These are phyloP conservation scores for Discostella pseudostelligera DNA, from an alignment of 108 stramenopile species.

Conservation along the genomic window DNA sequence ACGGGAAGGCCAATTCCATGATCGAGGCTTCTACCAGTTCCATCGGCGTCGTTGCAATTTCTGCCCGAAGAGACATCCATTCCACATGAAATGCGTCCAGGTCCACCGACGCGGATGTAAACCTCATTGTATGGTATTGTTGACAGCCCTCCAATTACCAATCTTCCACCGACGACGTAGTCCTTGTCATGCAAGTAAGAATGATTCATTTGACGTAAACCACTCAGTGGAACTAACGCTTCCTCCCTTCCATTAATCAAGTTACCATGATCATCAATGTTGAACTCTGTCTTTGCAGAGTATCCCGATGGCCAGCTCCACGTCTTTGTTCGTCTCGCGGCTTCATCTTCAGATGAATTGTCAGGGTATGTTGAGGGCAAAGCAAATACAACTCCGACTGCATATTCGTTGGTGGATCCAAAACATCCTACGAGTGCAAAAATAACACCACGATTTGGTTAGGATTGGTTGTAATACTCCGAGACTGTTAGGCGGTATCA, in stretches of 20 bases:
- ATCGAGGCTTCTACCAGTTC: slow-evolving; percentile 64
- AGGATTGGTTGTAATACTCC: too few relatives aligned
- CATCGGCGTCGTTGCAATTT: slow-evolving; percentile 32
- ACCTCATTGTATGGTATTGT: slow-evolving; percentile 88
- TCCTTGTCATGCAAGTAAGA: slow-evolving; percentile 39
- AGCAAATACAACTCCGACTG: slow-evolving; percentile 80
- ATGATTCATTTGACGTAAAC: slow-evolving; percentile 44
- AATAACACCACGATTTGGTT: too few relatives aligned
- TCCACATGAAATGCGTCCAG: slow-evolving; percentile 61
- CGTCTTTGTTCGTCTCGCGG: slow-evolving; percentile 59
- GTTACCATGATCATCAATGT: slow-evolving; percentile 47
- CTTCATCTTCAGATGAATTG: slow-evolving; percentile 58
- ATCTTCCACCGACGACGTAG: slow-evolving; percentile 51
- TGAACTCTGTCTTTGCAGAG: slow-evolving; percentile 63
- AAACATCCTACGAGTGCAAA: slow-evolving; percentile 31
- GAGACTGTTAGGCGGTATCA: too few relatives aligned
- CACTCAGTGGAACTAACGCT: slow-evolving; percentile 47
- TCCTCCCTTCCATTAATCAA: slow-evolving; percentile 60
- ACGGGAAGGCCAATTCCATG: slow-evolving; percentile 82
- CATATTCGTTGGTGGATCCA: slow-evolving; percentile 71
- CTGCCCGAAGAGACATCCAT: slow-evolving; percentile 53
- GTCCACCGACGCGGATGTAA: slow-evolving; percentile 73
- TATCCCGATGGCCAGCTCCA: slow-evolving; percentile 85
- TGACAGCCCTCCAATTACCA: slow-evolving; percentile 69
- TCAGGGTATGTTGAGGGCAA: slow-evolving; percentile 48